A percentile compares a stretch with the other conserved stretches of the same genome.
These are phyloP conservation scores for Meyerozyma carpophila DNA, from an alignment of 1,139 yeast species.

Conservation along the genomic window DNA sequence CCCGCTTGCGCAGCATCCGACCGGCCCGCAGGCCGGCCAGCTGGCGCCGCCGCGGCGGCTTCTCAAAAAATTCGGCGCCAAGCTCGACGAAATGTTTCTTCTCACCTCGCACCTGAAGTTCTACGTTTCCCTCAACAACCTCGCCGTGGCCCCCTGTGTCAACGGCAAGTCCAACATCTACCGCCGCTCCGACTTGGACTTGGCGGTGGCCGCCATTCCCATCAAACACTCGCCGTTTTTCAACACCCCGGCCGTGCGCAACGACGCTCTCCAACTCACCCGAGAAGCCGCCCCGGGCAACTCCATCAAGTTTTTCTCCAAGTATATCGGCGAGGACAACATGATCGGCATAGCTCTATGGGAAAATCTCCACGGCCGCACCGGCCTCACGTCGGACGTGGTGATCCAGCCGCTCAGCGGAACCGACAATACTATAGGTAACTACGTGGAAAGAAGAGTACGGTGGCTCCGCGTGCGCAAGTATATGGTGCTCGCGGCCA, in stretches of 20 bases:
- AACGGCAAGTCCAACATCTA: constrained; percentile 89
- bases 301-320: constrained; percentile 60
- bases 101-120: constrained; percentile 82
- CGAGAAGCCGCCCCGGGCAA: constrained; percentile 39
- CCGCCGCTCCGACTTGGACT: constrained; percentile 63
- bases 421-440: constrained; percentile 37
- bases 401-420: constrained; percentile 75
- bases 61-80: constrained; percentile 50
- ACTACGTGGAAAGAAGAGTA: constrained; percentile 63
- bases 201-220: constrained; percentile 46
- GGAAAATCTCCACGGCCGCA: constrained; percentile 63
- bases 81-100: constrained; percentile 80
- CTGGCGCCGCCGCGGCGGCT: constrained; percentile 7
- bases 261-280: neutral
- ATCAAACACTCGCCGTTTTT: constrained; percentile 23
- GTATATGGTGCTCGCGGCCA: constrained; percentile 83
- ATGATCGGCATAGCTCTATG: constrained; percentile 87
- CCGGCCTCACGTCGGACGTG: constrained; percentile 73
- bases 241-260: constrained; percentile 13
- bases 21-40: neutral
- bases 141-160: constrained; percentile 84
- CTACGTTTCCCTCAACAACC: constrained; percentile 69
- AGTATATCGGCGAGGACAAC: constrained; percentile 88
- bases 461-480: constrained; percentile 89
- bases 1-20: neutral